Conservation (phyloP, 306 rosid genomes). For the Glycine latifolia region DNA sequence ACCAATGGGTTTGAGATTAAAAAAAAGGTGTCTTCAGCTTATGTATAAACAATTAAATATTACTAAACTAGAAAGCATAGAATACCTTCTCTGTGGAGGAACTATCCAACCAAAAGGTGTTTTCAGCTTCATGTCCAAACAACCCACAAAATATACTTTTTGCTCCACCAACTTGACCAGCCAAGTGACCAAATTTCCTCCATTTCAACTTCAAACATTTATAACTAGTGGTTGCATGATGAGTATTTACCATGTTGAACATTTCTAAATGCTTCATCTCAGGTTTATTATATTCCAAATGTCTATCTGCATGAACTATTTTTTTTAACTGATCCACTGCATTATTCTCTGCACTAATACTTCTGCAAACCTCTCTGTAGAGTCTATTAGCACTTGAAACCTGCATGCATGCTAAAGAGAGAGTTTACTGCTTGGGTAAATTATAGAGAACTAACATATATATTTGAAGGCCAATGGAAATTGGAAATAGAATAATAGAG, state of each 20-base stretch:
- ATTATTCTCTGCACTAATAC: conserved; percentile 47
- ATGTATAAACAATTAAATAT: conserved; percentile 16
- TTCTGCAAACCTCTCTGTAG: conserved; percentile 56
- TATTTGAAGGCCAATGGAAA: conserved; percentile 37
- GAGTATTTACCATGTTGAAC: conserved; percentile 50
- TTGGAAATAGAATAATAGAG: conserved; percentile 33
- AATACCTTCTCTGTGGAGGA: conserved; percentile 92
- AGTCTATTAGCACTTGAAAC: conserved; percentile 55
- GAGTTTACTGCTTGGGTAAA: conserved; percentile 63
- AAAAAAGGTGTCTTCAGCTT: conserved; percentile 29
- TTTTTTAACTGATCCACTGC: conserved; percentile 45
- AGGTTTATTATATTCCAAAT: conserved; percentile 40
- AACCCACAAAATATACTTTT: conserved; percentile 73
- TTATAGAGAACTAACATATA: conserved; percentile 20
- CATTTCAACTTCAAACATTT: conserved; percentile 82
- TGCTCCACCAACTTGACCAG: conserved; percentile 86
- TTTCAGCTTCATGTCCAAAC: conserved; percentile 84
- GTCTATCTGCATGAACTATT: conserved; percentile 46
- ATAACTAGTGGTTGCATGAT: conserved; percentile 55
- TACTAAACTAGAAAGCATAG: conserved; percentile 29
- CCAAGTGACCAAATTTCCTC: conserved; percentile 79
- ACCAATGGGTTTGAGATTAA: conserved; percentile 13
- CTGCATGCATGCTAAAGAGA: conserved; percentile 70
- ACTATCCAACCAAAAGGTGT: conserved; percentile 98
- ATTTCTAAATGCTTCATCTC: conserved; percentile 47